phyloP scores from a whole-genome alignment of 176 grass and related monocot genomes.

The Oryza brachyantha region DNA sequence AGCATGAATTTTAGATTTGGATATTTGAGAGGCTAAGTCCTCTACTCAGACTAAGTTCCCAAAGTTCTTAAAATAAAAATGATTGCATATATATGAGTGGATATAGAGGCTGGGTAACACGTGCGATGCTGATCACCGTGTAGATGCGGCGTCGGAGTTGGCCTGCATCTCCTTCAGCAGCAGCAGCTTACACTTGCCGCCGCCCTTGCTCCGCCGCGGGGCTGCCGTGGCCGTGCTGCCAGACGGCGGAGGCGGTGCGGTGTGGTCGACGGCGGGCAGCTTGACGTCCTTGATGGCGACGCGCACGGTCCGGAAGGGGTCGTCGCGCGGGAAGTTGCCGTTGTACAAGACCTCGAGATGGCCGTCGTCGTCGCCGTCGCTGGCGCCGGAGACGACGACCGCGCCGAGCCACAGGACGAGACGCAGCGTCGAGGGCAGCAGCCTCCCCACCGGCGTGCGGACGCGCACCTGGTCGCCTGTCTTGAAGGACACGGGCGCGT shows the following conservation, averaged over 20 bases:
- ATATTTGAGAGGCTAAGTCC: too few species aligned
- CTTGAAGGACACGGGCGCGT: background rate
- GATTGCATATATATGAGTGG: too few species aligned
- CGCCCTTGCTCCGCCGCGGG: background rate
- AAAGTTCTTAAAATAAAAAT: too few species aligned
- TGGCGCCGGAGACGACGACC: background rate
- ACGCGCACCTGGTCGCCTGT: background rate
- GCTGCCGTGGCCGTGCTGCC: too few species aligned
- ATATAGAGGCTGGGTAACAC: too few species aligned
- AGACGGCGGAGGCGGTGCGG: background rate
- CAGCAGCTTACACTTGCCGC: background rate
- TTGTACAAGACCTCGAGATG: background rate
- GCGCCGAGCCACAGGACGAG: constrained; percentile 16
- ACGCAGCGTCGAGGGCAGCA: background rate
- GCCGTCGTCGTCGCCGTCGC: background rate
- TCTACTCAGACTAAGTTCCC: too few species aligned
- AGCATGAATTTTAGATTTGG: too few species aligned
- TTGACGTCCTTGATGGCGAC: background rate
- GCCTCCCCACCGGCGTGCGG: background rate
- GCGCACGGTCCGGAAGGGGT: constrained; percentile 1
- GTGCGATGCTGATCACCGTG: too few species aligned
- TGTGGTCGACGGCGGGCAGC: background rate
- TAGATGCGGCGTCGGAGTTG: too few species aligned
- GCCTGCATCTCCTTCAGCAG: background rate
- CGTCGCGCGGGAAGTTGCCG: background rate